Base-by-base conservation (phyloP, 2,329 filamentous ascomycete genomes). In the Alternaria burnsii region DNA sequence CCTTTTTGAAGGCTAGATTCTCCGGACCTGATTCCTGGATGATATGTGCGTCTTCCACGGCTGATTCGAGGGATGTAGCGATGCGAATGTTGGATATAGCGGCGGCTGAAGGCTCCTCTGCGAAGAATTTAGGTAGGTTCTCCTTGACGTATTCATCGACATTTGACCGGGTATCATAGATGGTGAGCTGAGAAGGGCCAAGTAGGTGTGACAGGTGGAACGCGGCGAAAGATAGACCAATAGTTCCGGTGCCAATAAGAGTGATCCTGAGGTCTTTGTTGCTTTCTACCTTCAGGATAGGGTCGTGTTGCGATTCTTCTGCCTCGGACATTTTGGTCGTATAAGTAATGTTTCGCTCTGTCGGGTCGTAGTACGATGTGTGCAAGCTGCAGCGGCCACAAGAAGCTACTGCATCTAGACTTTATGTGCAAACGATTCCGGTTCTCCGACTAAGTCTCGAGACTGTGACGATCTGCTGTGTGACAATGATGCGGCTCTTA, bases 1-100 rank as follows among this genome's bases (percentile, higher is more conserved):
- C 68, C 38, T 78, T 76, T 63, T 88, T 88, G 71, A 87, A 85
- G 0, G 76, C 57, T 0, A 81, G 65, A 51, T 82, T 82, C 67
- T 88, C 86, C 0, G 86, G 86, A 0, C 85, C 85, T 73, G 87
- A 85, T 74, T 88, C 87, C 72, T 89, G 86, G 42, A 89, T 76
- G 51, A 88, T 84, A 42, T 81, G 76, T 1, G 85, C 85, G 55
- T 73, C 60, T 22, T 70, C 52, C 10, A 86, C 80, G 11, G 85
- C 85, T 3, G 78, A 64, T 30, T 73, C 57, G 4, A 85, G 70
- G 3, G 75, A 67, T 2, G 51, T 51, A 20, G 66, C 70, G 30
- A 73, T 74, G 7, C 68, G 64, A n/a, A 87, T 75, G 3, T 77
- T 67, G 3, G 72, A 59, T 20, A 76, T 64, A 16, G 74, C 47